These are phyloP conservation scores for Phalaenopsis equestris DNA, from an alignment of 106 monocot genomes.

Conservation along the genomic window DNA sequence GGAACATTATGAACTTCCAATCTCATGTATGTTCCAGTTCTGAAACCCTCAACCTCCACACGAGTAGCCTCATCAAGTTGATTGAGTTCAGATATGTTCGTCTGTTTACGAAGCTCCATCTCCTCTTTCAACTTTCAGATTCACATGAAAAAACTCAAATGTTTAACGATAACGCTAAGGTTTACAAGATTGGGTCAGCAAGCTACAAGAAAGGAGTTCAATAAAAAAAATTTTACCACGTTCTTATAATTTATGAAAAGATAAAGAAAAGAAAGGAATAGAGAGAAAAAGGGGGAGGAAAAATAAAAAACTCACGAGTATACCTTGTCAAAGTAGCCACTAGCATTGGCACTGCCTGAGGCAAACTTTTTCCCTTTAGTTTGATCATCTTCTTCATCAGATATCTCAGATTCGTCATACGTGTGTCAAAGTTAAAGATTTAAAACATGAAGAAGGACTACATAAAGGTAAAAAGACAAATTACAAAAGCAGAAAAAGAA, in stretches of 20 bases:
- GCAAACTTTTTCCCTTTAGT: constrained; percentile 25
- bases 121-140: constrained; percentile 75
- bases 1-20: constrained; percentile 92
- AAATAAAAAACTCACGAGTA: background rate
- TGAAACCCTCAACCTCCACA: constrained; percentile 82
- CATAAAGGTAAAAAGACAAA: background rate
- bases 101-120: constrained; percentile 79
- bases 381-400: constrained; percentile 50
- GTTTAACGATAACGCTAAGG: background rate
- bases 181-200: background rate
- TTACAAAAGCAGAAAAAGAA: background rate
- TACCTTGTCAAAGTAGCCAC: constrained; percentile 92
- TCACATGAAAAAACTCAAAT: background rate
- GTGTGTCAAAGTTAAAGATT: constrained; percentile 52
- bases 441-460: constrained; percentile 4
- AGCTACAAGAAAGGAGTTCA: background rate
- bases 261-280: background rate
- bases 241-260: background rate
- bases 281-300: background rate
- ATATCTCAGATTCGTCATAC: constrained; percentile 63
- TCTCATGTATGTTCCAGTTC: constrained; percentile 79
- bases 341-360: constrained; percentile 23
- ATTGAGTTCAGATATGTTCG: constrained; percentile 81
- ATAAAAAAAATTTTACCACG: background rate
- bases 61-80: constrained; percentile 88